These are phyloP conservation scores for Senna tora DNA, from an alignment of 306 rosid genomes.

Conservation along the genomic window DNA sequence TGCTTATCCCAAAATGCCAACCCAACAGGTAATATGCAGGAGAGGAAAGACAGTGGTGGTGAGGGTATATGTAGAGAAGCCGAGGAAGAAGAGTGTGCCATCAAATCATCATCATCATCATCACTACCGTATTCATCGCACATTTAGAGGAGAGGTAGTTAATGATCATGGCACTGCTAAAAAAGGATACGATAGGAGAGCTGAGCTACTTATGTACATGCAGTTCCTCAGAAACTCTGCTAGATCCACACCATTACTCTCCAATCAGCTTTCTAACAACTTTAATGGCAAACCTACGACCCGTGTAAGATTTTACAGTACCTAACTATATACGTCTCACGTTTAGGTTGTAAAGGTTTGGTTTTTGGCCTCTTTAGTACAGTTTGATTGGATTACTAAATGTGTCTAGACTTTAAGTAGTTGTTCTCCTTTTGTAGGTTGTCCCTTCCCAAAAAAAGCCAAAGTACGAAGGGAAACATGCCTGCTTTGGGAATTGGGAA, in stretches of 20 bases:
- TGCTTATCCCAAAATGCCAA: slow-evolving; percentile 43
- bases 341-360: too few species aligned
- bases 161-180: slow-evolving; percentile 12
- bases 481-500: slow-evolving; percentile 58
- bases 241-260: slow-evolving; percentile 40
- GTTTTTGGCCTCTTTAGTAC: too few species aligned
- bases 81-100: slow-evolving; percentile 38
- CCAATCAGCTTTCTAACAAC: slow-evolving; percentile 22
- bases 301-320: slow-evolving; percentile 29
- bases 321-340: neutral
- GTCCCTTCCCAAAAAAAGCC: slow-evolving; percentile 41
- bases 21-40: slow-evolving; percentile 53
- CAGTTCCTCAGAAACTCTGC: slow-evolving; percentile 58
- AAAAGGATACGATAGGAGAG: slow-evolving; percentile 63
- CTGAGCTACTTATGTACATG: slow-evolving; percentile 72
- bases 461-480: slow-evolving; percentile 32
- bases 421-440: slow-evolving; percentile 33
- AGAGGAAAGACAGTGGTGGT: slow-evolving; percentile 59
- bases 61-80: slow-evolving; percentile 62
- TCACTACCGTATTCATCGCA: slow-evolving; percentile 41
- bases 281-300: slow-evolving; percentile 38
- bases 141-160: slow-evolving; percentile 40
- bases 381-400: too few species aligned
- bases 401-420: neutral
- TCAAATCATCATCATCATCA: slow-evolving; percentile 39